These are phyloP conservation scores for Mycena amicta DNA, from an alignment of 768 basidiomycete genomes.

Conservation along the genomic window DNA sequence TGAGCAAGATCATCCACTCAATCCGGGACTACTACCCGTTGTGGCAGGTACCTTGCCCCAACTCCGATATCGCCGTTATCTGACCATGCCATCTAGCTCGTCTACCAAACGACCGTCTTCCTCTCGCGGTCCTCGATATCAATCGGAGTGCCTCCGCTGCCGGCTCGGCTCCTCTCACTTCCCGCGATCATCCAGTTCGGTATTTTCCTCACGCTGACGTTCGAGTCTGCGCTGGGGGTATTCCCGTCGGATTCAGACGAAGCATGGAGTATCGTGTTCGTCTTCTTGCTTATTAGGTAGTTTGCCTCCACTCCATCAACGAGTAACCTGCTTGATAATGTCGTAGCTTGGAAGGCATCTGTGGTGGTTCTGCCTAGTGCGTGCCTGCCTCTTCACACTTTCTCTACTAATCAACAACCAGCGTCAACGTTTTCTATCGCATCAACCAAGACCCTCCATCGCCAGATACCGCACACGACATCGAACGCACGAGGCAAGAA, in stretches of 20 bases:
- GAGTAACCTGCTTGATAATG: too few species aligned
- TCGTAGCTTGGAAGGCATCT: slow-evolving; percentile 88
- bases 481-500: slow-evolving; percentile 70
- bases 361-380: slow-evolving; percentile 91
- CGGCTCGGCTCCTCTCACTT: slow-evolving; percentile 63
- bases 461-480: slow-evolving; percentile 45
- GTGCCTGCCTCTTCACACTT: too few species aligned
- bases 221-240: slow-evolving; percentile 71
- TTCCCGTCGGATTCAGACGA: slow-evolving; percentile 47
- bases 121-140: slow-evolving; percentile 91
- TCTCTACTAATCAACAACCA: slow-evolving; percentile 30
- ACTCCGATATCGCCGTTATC: too few species aligned
- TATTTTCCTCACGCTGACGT: slow-evolving; percentile 62
- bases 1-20: slow-evolving; percentile 79
- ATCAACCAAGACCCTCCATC: slow-evolving; percentile 74
- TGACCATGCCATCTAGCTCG: too few species aligned
- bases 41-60: too few species aligned
- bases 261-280: slow-evolving; percentile 44
- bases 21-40: slow-evolving; percentile 93
- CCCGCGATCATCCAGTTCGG: slow-evolving; percentile 75
- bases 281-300: not conserved
- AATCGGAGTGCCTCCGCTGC: slow-evolving; percentile 79
- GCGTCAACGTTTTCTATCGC: slow-evolving; percentile 86
- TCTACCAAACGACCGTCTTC: slow-evolving; percentile 91
- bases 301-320: too few species aligned